These are phyloP conservation scores for Annulohypoxylon truncatum DNA, from an alignment of 2,329 filamentous ascomycete species.

Conservation along the genomic window DNA sequence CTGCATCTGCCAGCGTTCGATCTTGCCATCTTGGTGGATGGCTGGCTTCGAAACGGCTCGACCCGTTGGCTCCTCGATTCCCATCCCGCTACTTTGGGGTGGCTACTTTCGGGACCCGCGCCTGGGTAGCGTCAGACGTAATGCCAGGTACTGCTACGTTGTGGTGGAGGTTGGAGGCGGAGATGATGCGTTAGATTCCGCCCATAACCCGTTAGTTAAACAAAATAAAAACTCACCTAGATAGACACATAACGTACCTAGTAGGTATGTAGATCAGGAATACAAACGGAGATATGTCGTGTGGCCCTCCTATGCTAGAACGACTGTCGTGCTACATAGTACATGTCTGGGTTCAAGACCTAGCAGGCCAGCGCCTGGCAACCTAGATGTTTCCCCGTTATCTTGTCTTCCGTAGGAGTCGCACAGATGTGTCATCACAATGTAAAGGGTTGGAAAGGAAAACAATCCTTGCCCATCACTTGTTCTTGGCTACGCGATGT, in stretches of 20 bases:
- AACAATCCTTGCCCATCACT: slow-evolving; percentile 36
- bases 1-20: slow-evolving; percentile 33
- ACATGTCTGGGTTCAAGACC: background rate
- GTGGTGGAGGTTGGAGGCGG: slow-evolving; percentile 29
- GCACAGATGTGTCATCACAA: slow-evolving; percentile 35
- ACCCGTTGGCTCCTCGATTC: slow-evolving; percentile 39
- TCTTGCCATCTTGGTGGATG: slow-evolving; percentile 27
- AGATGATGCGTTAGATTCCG: slow-evolving; percentile 29
- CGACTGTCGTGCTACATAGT: slow-evolving; percentile 33
- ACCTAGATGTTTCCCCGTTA: slow-evolving; percentile 28
- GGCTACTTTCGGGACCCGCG: slow-evolving; percentile 17
- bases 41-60: slow-evolving; percentile 38
- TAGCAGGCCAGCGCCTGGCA: background rate
- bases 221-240: background rate
- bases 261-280: background rate
- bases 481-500: slow-evolving; percentile 42
- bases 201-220: slow-evolving; percentile 17
- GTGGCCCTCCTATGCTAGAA: slow-evolving; percentile 18
- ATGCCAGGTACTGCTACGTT: slow-evolving; percentile 39
- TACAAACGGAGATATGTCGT: slow-evolving; percentile 29
- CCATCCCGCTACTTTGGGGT: slow-evolving; percentile 34
- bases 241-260: too few relatives aligned
- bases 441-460: slow-evolving; percentile 36
- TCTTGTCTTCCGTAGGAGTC: slow-evolving; percentile 33
- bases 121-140: slow-evolving; percentile 34